Conservation (phyloP, 352 stramenopile genomes). For the Phytophthora meadii region DNA sequence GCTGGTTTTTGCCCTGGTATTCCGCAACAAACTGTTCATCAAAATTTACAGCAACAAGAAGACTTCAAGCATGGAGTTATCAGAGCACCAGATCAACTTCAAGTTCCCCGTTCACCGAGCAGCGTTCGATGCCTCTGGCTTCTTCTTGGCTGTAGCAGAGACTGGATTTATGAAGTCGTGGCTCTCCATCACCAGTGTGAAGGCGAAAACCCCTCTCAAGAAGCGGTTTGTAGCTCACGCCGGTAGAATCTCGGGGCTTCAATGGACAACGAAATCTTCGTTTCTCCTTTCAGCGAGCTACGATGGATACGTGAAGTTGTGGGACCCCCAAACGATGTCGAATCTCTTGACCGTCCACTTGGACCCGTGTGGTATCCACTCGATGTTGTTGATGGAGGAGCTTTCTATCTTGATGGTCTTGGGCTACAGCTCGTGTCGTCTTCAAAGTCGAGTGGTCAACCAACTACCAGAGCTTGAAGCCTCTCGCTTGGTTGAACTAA, state of each 20-base stretch:
- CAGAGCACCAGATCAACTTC: constrained; percentile 35
- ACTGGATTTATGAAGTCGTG: constrained; percentile 57
- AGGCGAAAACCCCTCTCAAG: constrained; percentile 19
- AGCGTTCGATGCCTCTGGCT: constrained; percentile 48
- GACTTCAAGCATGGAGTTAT: neutral
- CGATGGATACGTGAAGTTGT: constrained; percentile 77
- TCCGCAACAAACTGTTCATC: constrained; percentile 38
- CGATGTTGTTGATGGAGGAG: constrained; percentile 38
- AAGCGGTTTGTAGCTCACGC: constrained; percentile 62
- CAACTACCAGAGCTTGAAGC: constrained; percentile 54
- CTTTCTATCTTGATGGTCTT: constrained; percentile 36
- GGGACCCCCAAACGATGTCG: constrained; percentile 41
- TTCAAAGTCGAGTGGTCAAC: constrained; percentile 46
- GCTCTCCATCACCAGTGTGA: constrained; percentile 56
- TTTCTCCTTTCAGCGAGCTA: constrained; percentile 56
- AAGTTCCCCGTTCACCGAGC: constrained; percentile 45
- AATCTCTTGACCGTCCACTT: constrained; percentile 50
- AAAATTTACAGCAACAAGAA: constrained; percentile 26
- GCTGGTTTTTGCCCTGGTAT: constrained; percentile 26
- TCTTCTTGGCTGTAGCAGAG: constrained; percentile 53
- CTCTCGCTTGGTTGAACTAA: constrained; percentile 38
- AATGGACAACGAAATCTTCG: constrained; percentile 53
- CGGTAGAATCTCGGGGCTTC: constrained; percentile 54
- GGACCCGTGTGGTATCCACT: constrained; percentile 53
- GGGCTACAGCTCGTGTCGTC: constrained; percentile 48